Evolutionary conservation across 768 basidiomycete genomes (phyloP), one percentile per base, ranked within the genome.

Genomic region (Mrakia hoshinonis): DNA sequence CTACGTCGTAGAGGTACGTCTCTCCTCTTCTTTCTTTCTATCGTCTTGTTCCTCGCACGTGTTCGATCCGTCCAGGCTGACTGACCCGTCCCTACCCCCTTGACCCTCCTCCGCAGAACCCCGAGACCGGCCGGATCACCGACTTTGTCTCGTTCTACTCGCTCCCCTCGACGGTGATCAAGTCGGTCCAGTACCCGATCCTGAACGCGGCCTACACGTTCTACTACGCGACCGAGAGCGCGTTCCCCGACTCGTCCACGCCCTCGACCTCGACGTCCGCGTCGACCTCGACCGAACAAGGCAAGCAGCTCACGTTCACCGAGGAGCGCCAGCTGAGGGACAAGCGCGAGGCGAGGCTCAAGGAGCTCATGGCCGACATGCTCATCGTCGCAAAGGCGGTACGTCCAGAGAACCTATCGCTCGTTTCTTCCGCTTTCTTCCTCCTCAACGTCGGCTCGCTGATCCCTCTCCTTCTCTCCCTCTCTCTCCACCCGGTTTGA

Each of bases 91-190:
- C 10, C 34, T 34, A 34, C 4, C 18, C 6, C 31, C 1, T 26
- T 38, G 24, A 36, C 39, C 72, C 22, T 52, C 20, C 43, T 68
- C 51, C 31, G 20, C 49, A 98, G 94, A 85, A 97, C 79, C 89
- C 90, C 1, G 80, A 85, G 70, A 89, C 89, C 3, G 86, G 89
- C 72, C 84, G 84, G 73, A 88, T 99, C 76, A 97, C 95, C 1
- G 96, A 99, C 81, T 90, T 94, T 77, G 89, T 97, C 81, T 94
- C 95, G 11, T 95, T 98, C 82, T 99, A 96, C 79, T 90, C 90
- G 18, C 86, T 99, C 29, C 95, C 96, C 0, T 98, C 95, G 5
- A 90, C 92, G 1, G 87, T 98, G 73, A 91, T 98, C 78, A 84
- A 86, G 66, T 86, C 86, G 75, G 73, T 83, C n/a, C 89, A 87